Base-by-base conservation (phyloP, 176 grass and related monocot species). In the Avena sativa region DNA sequence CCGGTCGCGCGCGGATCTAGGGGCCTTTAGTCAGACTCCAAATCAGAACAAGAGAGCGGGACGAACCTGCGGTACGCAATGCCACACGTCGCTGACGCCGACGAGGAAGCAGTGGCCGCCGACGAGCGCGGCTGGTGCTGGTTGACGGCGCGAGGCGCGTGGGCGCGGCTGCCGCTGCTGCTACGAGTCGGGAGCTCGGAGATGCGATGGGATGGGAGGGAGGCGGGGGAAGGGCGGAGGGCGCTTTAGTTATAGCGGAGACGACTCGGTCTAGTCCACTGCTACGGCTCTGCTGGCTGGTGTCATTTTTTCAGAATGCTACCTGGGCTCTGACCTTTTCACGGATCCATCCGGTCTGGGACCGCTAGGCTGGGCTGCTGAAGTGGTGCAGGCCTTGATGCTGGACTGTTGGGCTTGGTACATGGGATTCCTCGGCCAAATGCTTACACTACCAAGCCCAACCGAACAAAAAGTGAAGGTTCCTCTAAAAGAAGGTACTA, bases 1-100 rank as follows among this genome's bases (percentile, higher is more conserved):
- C 20, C 57, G 30, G 46, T 1, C 48, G 19, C 50, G 48, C 51
- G n/a, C 71, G 83, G 88, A 90, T 86, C 84, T 86, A 80, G 44
- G 63, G 6, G 4, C 19, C 17, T 14, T 48, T 21, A 55, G 9
- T 7, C 1, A 5, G 61, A 44, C 15, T 51, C 14, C 19, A 8
- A 20, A 47, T 4, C 25, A 81, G 26, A 81, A 26, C 12, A 26
- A 36, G 59, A 20, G 82, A 64, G 0, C 48, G 1, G 57, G 9
- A 11, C 3, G 11, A 76, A 30, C 4, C 58, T 58, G 56, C 56
- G 56, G 56, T 17, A 58, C 21, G 64, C 3, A 80, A 57, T 76
- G 74, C 74, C 3, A 7, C 2, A 13, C 43, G n/a, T 7, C 6
- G 46, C 7, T 2, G 46, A 8, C 46, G 46, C 12, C 13, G 46